A percentile compares a stretch with the other conserved stretches of the same genome.
Evolutionary conservation across 1,284 basidiomycete genomes (phyloP).

Genomic region (Retiboletus fuscus): DNA sequence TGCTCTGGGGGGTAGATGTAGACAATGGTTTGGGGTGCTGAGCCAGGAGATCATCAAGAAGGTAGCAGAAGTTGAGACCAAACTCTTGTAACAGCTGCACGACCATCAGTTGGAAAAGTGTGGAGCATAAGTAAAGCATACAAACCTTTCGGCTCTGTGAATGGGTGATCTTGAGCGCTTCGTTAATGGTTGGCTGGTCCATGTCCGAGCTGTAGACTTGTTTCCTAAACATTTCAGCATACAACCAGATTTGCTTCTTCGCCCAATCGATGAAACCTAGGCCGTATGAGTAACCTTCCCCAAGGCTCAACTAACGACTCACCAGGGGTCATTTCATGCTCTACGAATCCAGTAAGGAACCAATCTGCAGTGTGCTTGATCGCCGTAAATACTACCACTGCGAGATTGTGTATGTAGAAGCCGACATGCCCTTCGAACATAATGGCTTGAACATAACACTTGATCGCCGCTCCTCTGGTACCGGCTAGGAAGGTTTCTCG

Average conservation of each 20-base stretch:
- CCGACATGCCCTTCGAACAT: constrained; percentile 92
- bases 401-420: constrained; percentile 83
- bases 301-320: constrained; percentile 47
- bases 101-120: background rate
- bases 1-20: constrained; percentile 45
- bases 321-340: constrained; percentile 94
- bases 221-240: constrained; percentile 87
- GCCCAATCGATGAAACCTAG: constrained; percentile 96
- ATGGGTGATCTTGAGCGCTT: constrained; percentile 81
- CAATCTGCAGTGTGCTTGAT: constrained; percentile 98
- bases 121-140: background rate
- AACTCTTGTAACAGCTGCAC: constrained; percentile 88
- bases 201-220: constrained; percentile 91
- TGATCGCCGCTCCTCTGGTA: constrained; percentile 83
- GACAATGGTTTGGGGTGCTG: constrained; percentile 56
- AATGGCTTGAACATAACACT: constrained; percentile 84
- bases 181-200: constrained; percentile 74
- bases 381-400: constrained; percentile 87
- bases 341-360: constrained; percentile 96
- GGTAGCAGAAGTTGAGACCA: constrained; percentile 91
- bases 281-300: constrained; percentile 15
- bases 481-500: constrained; percentile 85
- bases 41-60: constrained; percentile 78
- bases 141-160: constrained; percentile 84
- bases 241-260: constrained; percentile 85